These are phyloP conservation scores for Arachis stenosperma DNA, from an alignment of 306 rosid genomes.

Conservation along the genomic window DNA sequence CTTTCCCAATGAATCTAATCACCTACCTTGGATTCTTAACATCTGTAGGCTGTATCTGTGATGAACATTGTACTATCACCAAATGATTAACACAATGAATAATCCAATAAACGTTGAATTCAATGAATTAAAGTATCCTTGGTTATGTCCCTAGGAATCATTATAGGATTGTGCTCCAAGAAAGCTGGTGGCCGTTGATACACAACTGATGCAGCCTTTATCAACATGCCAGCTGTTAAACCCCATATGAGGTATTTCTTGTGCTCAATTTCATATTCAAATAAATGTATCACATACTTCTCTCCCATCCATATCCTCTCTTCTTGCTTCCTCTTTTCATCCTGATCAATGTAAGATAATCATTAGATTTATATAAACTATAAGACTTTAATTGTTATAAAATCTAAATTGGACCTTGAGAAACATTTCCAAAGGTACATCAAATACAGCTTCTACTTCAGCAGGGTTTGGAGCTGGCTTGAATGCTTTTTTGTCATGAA, in stretches of 20 bases:
- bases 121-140: constrained; percentile 53
- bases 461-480: constrained; percentile 59
- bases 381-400: neutral
- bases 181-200: constrained; percentile 83
- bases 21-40: neutral
- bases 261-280: constrained; percentile 62
- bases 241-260: constrained; percentile 85
- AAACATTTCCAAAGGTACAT: constrained; percentile 84
- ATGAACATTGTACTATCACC: constrained; percentile 7
- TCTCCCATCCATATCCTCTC: constrained; percentile 92
- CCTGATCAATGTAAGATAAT: constrained; percentile 52
- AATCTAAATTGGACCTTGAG: constrained; percentile 55
- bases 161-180: constrained; percentile 81
- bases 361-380: neutral
- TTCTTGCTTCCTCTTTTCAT: constrained; percentile 71
- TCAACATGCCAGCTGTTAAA: constrained; percentile 90
- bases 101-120: constrained; percentile 31
- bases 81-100: neutral
- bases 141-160: constrained; percentile 54
- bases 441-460: constrained; percentile 77
- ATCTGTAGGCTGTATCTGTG: neutral
- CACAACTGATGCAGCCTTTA: constrained; percentile 85
- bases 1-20: constrained; percentile 22
- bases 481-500: constrained; percentile 56
- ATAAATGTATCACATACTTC: constrained; percentile 78